phyloP scores from a whole-genome alignment of 495 filamentous ascomycete species.

The Podospora didyma region DNA sequence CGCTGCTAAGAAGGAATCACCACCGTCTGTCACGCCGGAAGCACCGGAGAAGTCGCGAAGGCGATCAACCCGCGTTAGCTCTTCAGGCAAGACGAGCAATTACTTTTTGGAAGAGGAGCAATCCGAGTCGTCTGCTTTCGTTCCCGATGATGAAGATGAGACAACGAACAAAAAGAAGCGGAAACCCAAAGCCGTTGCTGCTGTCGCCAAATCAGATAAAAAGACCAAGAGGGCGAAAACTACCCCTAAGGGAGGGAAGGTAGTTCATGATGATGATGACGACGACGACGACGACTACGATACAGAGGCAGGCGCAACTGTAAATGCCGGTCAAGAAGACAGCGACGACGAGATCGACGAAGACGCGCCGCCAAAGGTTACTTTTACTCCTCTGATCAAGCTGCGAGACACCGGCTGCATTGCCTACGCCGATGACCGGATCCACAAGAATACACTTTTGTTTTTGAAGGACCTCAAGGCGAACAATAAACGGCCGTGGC shows the following conservation, averaged over 20 bases:
- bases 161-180: neutral
- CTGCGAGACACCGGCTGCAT: constrained; percentile 61
- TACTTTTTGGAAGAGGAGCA: constrained; percentile 33
- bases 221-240: neutral
- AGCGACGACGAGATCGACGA: constrained; percentile 34
- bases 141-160: neutral
- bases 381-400: constrained; percentile 66
- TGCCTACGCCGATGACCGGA: constrained; percentile 60
- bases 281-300: constrained; percentile 22
- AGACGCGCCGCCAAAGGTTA: constrained; percentile 33
- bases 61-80: constrained; percentile 33
- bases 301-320: constrained; percentile 19
- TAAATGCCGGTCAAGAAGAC: constrained; percentile 17
- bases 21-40: neutral
- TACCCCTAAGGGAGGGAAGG: neutral
- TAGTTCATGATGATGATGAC: constrained; percentile 11
- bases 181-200: neutral
- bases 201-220: neutral
- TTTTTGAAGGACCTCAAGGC: constrained; percentile 48
- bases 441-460: constrained; percentile 78
- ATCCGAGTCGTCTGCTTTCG: neutral
- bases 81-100: constrained; percentile 31
- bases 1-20: too few species aligned
- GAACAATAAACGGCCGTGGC: constrained; percentile 75
- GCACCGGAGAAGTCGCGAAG: constrained; percentile 17